Conservation (phyloP, 352 stramenopile genomes). For the Phytophthora niederhauseri region DNA sequence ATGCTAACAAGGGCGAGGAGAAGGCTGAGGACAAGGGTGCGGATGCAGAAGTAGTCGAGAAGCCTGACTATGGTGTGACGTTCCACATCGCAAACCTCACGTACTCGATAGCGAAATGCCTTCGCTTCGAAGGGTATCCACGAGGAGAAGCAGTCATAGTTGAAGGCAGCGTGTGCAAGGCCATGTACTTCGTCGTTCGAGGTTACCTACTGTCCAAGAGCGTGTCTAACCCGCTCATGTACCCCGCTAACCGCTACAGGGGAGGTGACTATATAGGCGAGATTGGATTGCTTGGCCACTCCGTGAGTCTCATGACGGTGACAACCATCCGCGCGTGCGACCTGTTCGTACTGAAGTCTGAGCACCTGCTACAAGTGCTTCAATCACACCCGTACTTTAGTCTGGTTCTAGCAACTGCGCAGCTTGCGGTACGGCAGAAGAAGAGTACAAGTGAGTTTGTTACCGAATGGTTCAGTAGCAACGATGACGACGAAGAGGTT, state of each 20-base stretch:
- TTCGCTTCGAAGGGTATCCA: constrained; percentile 71
- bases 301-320: constrained; percentile 59
- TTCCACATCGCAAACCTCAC: constrained; percentile 38
- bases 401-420: constrained; percentile 48
- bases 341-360: constrained; percentile 60
- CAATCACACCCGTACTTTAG: constrained; percentile 47
- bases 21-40: constrained; percentile 4
- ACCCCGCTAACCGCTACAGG: constrained; percentile 50
- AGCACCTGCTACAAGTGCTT: constrained; percentile 52
- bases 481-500: constrained; percentile 22
- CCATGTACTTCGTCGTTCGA: constrained; percentile 75
- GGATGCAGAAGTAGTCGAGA: constrained; percentile 1
- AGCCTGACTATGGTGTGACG: constrained; percentile 6
- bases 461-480: constrained; percentile 14
- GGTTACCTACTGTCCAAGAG: constrained; percentile 62
- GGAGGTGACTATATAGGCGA: constrained; percentile 67
- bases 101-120: constrained; percentile 47
- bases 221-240: constrained; percentile 50
- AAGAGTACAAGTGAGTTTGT: constrained; percentile 40
- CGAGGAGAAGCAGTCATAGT: constrained; percentile 61
- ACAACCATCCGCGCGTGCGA: constrained; percentile 61
- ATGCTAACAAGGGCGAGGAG: background rate
- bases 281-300: constrained; percentile 54
- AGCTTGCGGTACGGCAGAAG: constrained; percentile 44
- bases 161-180: constrained; percentile 60